Percentiles rank a stretch among this genome's conserved stretches.
These are phyloP conservation scores for Quercus phellos DNA, from an alignment of 331 rosid species.

Conservation along the genomic window DNA sequence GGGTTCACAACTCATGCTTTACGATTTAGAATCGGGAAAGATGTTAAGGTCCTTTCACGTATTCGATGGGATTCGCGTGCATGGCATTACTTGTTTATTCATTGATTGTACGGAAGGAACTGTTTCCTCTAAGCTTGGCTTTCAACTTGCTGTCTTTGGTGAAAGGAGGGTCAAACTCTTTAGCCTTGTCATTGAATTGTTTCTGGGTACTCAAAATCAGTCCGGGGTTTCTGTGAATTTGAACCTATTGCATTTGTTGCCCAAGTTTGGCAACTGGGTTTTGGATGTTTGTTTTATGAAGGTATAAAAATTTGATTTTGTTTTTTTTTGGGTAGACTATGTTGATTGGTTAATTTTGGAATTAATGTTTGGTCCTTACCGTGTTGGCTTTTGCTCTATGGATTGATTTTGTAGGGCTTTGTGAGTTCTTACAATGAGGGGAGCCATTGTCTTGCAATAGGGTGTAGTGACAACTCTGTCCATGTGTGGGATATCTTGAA, in stretches of 20 bases:
- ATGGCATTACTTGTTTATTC: constrained; percentile 47
- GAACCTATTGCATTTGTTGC: constrained; percentile 45
- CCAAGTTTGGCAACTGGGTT: constrained; percentile 72
- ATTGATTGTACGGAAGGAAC: not conserved
- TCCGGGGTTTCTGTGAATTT: constrained; percentile 21
- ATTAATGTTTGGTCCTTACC: not conserved
- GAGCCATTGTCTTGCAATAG: constrained; percentile 51
- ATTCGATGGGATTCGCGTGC: constrained; percentile 89
- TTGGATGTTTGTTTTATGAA: constrained; percentile 76
- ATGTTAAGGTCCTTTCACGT: constrained; percentile 43
- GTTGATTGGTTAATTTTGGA: not conserved
- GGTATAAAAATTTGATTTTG: constrained; percentile 27
- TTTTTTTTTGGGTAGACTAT: not conserved
- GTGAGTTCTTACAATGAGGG: constrained; percentile 33
- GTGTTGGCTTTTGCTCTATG: not conserved
- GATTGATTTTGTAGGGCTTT: constrained; percentile 34
- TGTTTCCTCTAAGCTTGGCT: constrained; percentile 2
- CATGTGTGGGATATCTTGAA: constrained; percentile 68
- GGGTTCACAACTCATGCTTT: constrained; percentile 67
- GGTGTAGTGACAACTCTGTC: constrained; percentile 82
- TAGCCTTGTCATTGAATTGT: constrained; percentile 32
- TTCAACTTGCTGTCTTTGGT: constrained; percentile 61
- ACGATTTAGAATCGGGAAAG: constrained; percentile 49
- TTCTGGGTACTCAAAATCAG: not conserved
- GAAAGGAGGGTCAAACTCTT: constrained; percentile 69